Evolutionary conservation across 495 filamentous ascomycete species (phyloP).

Genomic region (Tuber microsphaerosporum): DNA sequence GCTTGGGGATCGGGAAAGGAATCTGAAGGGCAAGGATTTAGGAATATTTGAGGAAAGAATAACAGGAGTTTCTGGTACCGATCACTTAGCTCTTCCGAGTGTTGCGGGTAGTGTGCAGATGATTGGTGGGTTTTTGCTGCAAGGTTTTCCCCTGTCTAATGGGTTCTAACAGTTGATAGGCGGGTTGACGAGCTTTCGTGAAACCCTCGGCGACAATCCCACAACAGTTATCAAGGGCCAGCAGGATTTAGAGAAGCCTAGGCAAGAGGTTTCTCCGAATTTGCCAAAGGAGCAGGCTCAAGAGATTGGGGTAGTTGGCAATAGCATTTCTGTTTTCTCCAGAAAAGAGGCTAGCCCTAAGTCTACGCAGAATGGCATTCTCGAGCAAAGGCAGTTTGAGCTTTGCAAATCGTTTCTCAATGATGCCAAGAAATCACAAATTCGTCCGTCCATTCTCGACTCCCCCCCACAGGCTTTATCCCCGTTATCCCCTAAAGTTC

Average conservation of each 20-base stretch:
- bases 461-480: background rate
- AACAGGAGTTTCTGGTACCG: background rate
- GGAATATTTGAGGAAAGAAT: background rate
- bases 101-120: background rate
- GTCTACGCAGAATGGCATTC: background rate
- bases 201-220: background rate
- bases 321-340: background rate
- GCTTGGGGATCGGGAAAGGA: background rate
- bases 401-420: slow-evolving; percentile 1
- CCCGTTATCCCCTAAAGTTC: background rate
- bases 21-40: background rate
- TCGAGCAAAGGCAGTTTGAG: background rate
- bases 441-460: background rate
- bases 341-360: background rate
- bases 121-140: background rate
- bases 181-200: background rate
- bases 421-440: background rate
- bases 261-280: background rate
- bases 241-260: background rate
- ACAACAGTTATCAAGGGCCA: background rate
- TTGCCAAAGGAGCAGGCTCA: background rate
- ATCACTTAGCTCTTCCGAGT: background rate
- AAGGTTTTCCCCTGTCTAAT: background rate
- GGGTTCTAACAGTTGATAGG: background rate
- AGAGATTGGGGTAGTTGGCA: background rate